Evolutionary conservation across 441 rosid species (phyloP), one percentile per base, ranked within the genome.

Genomic region (Aquilaria agallochum): DNA sequence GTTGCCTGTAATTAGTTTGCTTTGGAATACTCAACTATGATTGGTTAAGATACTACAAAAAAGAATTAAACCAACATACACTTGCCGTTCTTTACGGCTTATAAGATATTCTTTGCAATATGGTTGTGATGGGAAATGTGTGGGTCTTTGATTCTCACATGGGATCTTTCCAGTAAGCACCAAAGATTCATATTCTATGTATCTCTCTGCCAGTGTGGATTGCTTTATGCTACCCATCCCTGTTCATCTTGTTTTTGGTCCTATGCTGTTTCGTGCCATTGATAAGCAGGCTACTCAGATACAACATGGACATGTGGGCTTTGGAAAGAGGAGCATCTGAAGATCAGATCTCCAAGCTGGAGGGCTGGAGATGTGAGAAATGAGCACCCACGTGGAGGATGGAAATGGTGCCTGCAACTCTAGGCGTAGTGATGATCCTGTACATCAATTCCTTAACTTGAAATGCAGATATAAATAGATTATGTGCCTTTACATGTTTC

Each of bases 81-180:
- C 20, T 20, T 20, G 20, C 20, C 20, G 20, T 20, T 20, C 20
- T 20, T 20, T 20, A 20, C 0, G 20, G 20, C 20, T 20, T 20
- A 20, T 11, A 80, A 78, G 67, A 79, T 78, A 9, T 78, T 78
- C 74, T 78, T 78, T 59, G 83, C 80, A 48, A 78, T 78, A 40
- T 78, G 83, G 83, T 78, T 72, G 99, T 94, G 59, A 86, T 89
- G 90, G 99, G 97, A 9, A 91, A 91, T 50, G 96, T 89, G 11
- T 94, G 99, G 99, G 92, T 91, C 46, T 94, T 94, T 0, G 99
- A 94, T 80, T 84, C 99, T 2, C 83, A 96, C 13, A 83, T 91
- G 2, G 92, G 92, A 52, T 86, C 97, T 1, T 87, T 89, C 82
- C 76, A 74, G 5, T 78, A 63, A 47, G 89, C 99, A 53, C 97